Evolutionary conservation across 2,329 filamentous ascomycete species (phyloP), one percentile per base, ranked within the genome.

Genomic region (Madurella fahalii): DNA sequence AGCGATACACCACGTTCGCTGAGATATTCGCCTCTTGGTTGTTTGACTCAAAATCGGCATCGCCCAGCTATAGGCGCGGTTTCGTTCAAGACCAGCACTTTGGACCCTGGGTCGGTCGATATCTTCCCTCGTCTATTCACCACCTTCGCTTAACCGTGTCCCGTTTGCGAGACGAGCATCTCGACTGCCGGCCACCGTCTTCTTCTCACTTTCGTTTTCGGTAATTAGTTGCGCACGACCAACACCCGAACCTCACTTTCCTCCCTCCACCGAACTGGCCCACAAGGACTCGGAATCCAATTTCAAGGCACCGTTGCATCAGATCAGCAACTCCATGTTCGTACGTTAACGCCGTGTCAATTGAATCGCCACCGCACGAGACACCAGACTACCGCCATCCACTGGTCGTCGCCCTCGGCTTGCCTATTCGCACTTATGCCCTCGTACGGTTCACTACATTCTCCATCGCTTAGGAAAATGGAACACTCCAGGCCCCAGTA

Each of bases 381-480:
- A 48, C 50, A 40, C 47, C 46, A n/a, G 49, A 51, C 48, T 39
- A 48, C 40, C 40, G 51, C 39, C 42, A 34, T 34, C 47, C 49
- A 37, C 32, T 34, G 31, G 44, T 50, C 47, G 41, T 31, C 53
- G 18, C 46, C 40, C 31, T 32, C 18, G 18, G 17, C 47, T 52
- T 47, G 49, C 47, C 44, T 44, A 52, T 42, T 58, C 52, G 72
- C 75, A 74, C 74, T 75, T 81, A 90, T 90, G 86, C 86, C 84
- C 77, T 78, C 81, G 61, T 89, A 89, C 85, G 84, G 83, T 70
- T 88, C 85, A 62, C 74, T 85, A 58, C 77, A 81, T 69, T 89
- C 87, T 67, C 87, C 87, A 66, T 91, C 88, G 64, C 76, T 90
- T 68, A 78, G 77, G 74, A 91, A 90, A 85, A 90, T 90, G 87